Evolutionary conservation across 495 filamentous ascomycete genomes (phyloP), one percentile per base, ranked within the genome.

Genomic region (Hypoxylon trugodes): DNA sequence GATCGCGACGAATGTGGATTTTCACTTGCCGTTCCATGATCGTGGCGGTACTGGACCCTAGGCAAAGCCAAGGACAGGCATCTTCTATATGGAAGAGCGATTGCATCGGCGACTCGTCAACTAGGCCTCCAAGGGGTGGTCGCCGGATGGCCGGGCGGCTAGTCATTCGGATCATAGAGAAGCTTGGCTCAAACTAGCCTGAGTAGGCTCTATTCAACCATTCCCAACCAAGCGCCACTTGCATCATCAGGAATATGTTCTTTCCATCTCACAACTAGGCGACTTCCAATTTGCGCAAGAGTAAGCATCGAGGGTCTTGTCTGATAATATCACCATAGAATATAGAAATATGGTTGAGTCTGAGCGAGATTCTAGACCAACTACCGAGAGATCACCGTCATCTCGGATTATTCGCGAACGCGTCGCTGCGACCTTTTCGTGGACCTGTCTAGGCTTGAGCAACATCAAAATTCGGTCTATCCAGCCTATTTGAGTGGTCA

Each of bases 391-490:
- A 50, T 55, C 43, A 59, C 45, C 42, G 43, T 37, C 33, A 66
- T 32, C 18, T 37, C 36, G 21, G 15, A 46, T 38, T 13, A 15
- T 40, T 50, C 50, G 55, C 13, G 26, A 38, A 48, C 62, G 56
- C 62, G 64, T 58, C 41, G 32, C 43, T 26, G 41, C 48, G 64
- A 33, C 57, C 64, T 9, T 25, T 52, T 61, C 18, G 22, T 21
- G 22, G 49, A 59, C 57, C 38, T 43, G 49, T 59, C 36, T 21
- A 40, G 58, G 25, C 33, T 47, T 40, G 35, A 54, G 32, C 33
- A 36, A 54, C 18, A 46, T 57, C 58, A 56, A 57, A 67, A 28
- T 67, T 52, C 45, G 45, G 57, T 61, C 43, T 40, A 59, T 46
- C 18, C 28, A 22, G 50, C 36, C 36, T 40, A 22, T 15, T 43